phyloP scores from a whole-genome alignment of 2,329 filamentous ascomycete species.

The Apiospora hydei region DNA sequence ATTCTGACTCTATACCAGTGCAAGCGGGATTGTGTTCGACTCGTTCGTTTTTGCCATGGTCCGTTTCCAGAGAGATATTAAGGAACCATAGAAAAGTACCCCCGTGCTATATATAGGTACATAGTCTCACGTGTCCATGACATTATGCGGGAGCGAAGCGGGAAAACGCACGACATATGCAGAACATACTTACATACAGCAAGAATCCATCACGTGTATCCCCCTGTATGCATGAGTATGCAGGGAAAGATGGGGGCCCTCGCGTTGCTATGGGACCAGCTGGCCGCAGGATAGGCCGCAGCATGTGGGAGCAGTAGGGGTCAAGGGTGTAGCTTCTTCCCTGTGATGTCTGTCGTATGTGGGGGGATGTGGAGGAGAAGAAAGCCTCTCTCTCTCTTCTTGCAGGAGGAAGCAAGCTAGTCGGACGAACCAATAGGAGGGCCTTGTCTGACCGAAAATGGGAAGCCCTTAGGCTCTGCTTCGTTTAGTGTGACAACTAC shows the following conservation, averaged over 20 bases:
- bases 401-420: not conserved
- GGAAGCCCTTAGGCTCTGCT: not conserved
- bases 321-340: not conserved
- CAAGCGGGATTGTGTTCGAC: not conserved
- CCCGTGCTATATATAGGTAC: not conserved
- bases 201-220: not conserved
- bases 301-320: not conserved
- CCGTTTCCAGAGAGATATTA: not conserved
- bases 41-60: not conserved
- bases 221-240: not conserved
- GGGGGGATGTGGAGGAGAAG: not conserved
- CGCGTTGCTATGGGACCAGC: not conserved
- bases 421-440: not conserved
- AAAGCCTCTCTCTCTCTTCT: not conserved
- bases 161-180: not conserved
- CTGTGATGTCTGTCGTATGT: not conserved
- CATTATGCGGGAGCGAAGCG: not conserved
- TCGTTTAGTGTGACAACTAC: not conserved
- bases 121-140: not conserved
- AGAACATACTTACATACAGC: slow-evolving; percentile 5
- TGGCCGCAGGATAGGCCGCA: slow-evolving; percentile 18
- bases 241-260: not conserved
- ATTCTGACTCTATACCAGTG: too few species aligned
- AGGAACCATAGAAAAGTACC: not conserved
- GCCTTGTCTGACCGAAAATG: slow-evolving; percentile 6